Evolutionary conservation across 2,329 filamentous ascomycete species (phyloP).

Genomic region (Fulvia fulva): DNA sequence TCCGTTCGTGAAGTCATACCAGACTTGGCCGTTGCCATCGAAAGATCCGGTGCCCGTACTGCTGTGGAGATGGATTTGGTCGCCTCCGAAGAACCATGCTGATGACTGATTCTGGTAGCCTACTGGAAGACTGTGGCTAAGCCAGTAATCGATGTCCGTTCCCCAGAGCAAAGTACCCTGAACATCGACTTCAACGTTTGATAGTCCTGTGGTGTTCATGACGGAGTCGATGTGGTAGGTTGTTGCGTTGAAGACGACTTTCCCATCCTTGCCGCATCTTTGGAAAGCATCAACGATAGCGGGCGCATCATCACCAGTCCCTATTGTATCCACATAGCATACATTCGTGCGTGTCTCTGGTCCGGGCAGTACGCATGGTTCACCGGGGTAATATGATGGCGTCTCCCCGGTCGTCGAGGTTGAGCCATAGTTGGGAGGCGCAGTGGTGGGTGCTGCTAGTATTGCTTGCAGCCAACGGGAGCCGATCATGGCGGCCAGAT

Average conservation of each 20-base stretch:
- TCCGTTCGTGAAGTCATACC: conserved; percentile 48
- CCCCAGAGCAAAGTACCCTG: conserved; percentile 45
- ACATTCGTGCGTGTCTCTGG: conserved; percentile 7
- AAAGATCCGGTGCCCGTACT: conserved; percentile 52
- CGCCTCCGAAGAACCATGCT: conserved; percentile 54
- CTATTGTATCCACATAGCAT: conserved; percentile 9
- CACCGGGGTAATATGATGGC: conserved; percentile 13
- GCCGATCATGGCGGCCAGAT: conserved; percentile 1
- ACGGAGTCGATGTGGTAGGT: conserved; percentile 49
- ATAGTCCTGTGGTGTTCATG: conserved; percentile 48
- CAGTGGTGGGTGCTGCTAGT: conserved; percentile 2
- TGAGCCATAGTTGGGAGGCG: background rate
- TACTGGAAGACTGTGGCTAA: conserved; percentile 48
- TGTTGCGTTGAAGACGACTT: conserved; percentile 48
- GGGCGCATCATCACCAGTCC: conserved; percentile 45
- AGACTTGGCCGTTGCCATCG: conserved; percentile 58
- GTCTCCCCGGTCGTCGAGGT: conserved; percentile 5
- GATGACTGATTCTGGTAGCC: conserved; percentile 55
- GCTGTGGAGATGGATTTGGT: conserved; percentile 45
- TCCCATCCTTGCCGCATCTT: conserved; percentile 48
- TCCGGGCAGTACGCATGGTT: conserved; percentile 6
- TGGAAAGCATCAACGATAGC: conserved; percentile 51
- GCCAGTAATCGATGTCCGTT: conserved; percentile 49
- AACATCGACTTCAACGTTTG: conserved; percentile 48
- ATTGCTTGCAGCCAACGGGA: conserved; percentile 9